A percentile compares a stretch with the other conserved stretches of the same genome.
These are phyloP conservation scores for Candida ortonii DNA, from an alignment of 805 yeast genomes.

Conservation along the genomic window DNA sequence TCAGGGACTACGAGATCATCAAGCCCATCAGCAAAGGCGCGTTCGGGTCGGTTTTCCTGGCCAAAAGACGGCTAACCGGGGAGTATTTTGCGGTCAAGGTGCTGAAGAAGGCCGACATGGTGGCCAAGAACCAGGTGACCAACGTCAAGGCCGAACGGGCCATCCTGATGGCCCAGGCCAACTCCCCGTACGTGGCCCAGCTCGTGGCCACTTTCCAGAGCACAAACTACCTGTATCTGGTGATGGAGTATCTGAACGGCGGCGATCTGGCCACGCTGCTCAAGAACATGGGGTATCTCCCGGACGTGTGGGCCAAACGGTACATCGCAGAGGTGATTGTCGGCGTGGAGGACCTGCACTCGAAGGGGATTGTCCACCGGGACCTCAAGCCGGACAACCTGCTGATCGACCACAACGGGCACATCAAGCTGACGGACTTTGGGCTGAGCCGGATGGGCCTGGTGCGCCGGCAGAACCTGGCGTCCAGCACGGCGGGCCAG, in stretches of 20 bases:
- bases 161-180: slow-evolving; percentile 95
- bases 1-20: slow-evolving; percentile 82
- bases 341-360: slow-evolving; percentile 87
- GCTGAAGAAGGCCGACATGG: slow-evolving; percentile 89
- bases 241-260: slow-evolving; percentile 94
- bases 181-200: slow-evolving; percentile 89
- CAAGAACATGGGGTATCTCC: slow-evolving; percentile 76
- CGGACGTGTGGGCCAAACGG: slow-evolving; percentile 81
- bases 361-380: slow-evolving; percentile 86
- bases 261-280: slow-evolving; percentile 92
- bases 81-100: slow-evolving; percentile 95
- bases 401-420: slow-evolving; percentile 82
- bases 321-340: slow-evolving; percentile 88
- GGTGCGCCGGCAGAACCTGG: slow-evolving; percentile 66
- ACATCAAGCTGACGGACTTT: slow-evolving; percentile 89
- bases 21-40: slow-evolving; percentile 97
- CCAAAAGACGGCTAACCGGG: slow-evolving; percentile 80
- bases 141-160: slow-evolving; percentile 95
- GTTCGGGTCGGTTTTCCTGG: slow-evolving; percentile 90
- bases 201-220: slow-evolving; percentile 87
- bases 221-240: slow-evolving; percentile 79
- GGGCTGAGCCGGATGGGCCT: slow-evolving; percentile 91
- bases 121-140: slow-evolving; percentile 92
- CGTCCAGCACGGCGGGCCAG: slow-evolving; percentile 7
- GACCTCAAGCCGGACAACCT: slow-evolving; percentile 95